These are phyloP conservation scores for Chamaenerion angustifolium DNA, from an alignment of 345 rosid genomes.

Conservation along the genomic window DNA sequence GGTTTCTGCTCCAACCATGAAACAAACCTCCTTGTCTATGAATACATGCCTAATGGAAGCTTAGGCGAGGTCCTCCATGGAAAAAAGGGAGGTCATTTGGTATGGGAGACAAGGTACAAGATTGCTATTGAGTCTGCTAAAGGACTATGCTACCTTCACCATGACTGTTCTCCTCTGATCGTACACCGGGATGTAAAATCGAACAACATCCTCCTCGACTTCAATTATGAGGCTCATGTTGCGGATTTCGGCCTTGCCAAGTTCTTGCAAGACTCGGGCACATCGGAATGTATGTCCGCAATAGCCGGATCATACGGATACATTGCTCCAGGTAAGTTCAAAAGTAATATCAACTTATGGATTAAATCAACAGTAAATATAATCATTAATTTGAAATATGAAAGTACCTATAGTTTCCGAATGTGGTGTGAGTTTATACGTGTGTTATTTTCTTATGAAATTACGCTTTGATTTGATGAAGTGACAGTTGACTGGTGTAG, in stretches of 20 bases:
- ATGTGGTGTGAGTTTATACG: too few species aligned
- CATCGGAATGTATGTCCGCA: conserved; percentile 46
- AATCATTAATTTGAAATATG: too few species aligned
- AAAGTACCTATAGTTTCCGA: too few species aligned
- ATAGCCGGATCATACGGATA: conserved; percentile 45
- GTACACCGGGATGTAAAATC: conserved; percentile 43
- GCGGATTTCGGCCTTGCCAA: conserved; percentile 46
- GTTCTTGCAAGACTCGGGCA: conserved; percentile 39
- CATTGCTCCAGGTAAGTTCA: conserved; percentile 34
- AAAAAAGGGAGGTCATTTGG: conserved; percentile 42
- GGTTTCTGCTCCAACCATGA: conserved; percentile 43
- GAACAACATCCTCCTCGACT: conserved; percentile 36
- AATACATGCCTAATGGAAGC: conserved; percentile 47
- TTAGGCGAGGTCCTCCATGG: conserved; percentile 47
- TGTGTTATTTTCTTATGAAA: too few species aligned
- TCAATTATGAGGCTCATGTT: conserved; percentile 35
- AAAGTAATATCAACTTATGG: too few species aligned
- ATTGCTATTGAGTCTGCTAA: conserved; percentile 40
- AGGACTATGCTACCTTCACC: conserved; percentile 46
- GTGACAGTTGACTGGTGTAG: too few species aligned
- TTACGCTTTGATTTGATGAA: too few species aligned
- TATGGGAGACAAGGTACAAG: conserved; percentile 36
- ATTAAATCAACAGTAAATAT: too few species aligned
- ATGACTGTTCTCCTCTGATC: conserved; percentile 41
- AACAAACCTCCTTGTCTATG: conserved; percentile 38